Evolutionary conservation across 2,329 filamentous ascomycete species (phyloP), one percentile per base, ranked within the genome.

Genomic region (Tolypocladium sp.): DNA sequence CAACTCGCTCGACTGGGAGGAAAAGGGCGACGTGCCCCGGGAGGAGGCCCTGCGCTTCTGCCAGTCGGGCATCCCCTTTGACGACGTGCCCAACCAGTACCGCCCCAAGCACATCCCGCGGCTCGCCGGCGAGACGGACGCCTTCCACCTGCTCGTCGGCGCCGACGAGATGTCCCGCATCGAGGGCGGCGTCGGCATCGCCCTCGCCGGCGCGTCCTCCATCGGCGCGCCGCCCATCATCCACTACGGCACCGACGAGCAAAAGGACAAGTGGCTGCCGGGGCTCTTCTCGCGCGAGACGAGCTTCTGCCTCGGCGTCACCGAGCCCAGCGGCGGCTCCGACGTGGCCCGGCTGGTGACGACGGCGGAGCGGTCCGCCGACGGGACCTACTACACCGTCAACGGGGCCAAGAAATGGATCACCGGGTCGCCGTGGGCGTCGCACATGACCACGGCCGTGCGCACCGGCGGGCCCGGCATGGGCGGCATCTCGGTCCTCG

Each of bases 371-470:
- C 74, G 73, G 33, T 63, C 69, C 0, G 15, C 62, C 86, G 4
- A 87, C 82, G 0, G 86, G 86, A 0, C 76, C 40, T 68, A 74
- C 55, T 89, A 87, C 64, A 66, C 86, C 41, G 83, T 88, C n/a
- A 87, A 86, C 59, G 86, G 85, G 0, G 79, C 79, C 56, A 88
- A 89, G 75, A 87, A 87, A 68, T 87, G 84, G 84, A 88, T 89
- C 63, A 87, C 86, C 1, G 84, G 83, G 54, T 81, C 77, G 17
- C 78, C 82, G 1, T 84, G 78, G 76, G 82, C 85, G 15, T 79
- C 84, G 55, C 84, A 84, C 67, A 81, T 82, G 69, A 85, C 84
- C 0, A 83, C 84, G 15, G 85, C 84, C 2, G 83, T 86, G 6
- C 76, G 84, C 8, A 87, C 83, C 1, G 82, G 83, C 5, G 80